Base-by-base conservation (phyloP, 2,329 filamentous ascomycete species). In the Ceratocystis ficicola region DNA sequence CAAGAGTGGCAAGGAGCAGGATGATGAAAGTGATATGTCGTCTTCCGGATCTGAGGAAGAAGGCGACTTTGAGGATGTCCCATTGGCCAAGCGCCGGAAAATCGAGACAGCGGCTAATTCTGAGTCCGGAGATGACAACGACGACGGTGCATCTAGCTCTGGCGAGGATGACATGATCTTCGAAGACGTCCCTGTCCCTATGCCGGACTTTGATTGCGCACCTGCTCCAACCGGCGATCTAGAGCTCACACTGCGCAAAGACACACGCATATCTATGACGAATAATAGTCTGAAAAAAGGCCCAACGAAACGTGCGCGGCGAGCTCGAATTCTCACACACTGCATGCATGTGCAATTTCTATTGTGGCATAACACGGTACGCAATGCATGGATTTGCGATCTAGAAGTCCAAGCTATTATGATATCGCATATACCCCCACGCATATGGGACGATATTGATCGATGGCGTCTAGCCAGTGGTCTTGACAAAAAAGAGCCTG, bases 321-420 rank as follows among this genome's bases (percentile, higher is more conserved):
- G 85, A 68, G 88, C 93, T 66, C 83, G 94, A 30, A 82, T 86
- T 44, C 81, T 86, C 2, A 91, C 90, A 0, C 94, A 99, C 74
- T 89, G 89, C 70, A 81, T 96, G 70, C 94, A 99, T 74, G 91
- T 97, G 1, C 86, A 95, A 73, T 83, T 86, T 64, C 78, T 99
- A 17, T 81, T 99, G 68, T 96, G 88, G 81, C 92, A 97, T 73
- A 97, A 97, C 72, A 83, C 89, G 0, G 76, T 94, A 15, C 84
- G 89, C 52, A 96, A 97, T 73, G 80, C 84, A 0, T 97, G 93
- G 87, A 76, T 91, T 22, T 89, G 89, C 70, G 89, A 97, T 71
- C 74, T 81, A 2, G 83, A 88, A 68, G 80, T 95, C 0, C 89
- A 94, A 68, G 84, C 85, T 10, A 87, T 86, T 17, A 79, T 96